Conservation (phyloP, 176 grass and related monocot species). For the Carex pumila region DNA sequence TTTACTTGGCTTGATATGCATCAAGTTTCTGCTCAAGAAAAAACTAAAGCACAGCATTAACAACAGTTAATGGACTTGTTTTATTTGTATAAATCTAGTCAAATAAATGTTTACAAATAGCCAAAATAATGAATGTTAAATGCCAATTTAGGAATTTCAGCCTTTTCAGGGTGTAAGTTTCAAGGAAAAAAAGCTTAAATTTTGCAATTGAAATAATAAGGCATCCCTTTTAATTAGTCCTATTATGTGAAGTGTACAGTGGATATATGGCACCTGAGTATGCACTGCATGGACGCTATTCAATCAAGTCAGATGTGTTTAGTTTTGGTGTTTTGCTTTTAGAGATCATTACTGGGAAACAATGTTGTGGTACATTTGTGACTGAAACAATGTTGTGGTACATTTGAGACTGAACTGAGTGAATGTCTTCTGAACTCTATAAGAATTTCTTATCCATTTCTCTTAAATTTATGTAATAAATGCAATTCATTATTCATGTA, state of each 20-base stretch:
- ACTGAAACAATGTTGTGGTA: conserved; percentile 15
- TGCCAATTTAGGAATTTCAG: conserved; percentile 16
- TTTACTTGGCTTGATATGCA: background rate
- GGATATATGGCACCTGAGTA: conserved; percentile 81
- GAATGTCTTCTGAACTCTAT: conserved; percentile 8
- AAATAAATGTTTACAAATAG: background rate
- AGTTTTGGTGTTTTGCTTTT: conserved; percentile 60
- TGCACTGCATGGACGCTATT: conserved; percentile 56
- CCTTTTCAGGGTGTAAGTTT: background rate
- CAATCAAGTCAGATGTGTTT: conserved; percentile 62
- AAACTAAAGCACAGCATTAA: too few species aligned
- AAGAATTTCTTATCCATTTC: background rate
- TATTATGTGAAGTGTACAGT: conserved; percentile 24
- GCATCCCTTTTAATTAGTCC: conserved; percentile 7
- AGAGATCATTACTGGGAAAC: conserved; percentile 55
- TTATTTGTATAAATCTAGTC: background rate
- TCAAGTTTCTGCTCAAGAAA: too few species aligned
- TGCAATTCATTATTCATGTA: background rate
- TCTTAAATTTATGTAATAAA: background rate
- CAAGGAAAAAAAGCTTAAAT: background rate
- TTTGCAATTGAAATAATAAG: background rate
- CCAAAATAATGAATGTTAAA: background rate
- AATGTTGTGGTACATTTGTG: conserved; percentile 20
- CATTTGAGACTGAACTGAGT: background rate
- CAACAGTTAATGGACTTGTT: background rate